Conservation (phyloP, 352 stramenopile genomes). For the Phytophthora litchii region DNA sequence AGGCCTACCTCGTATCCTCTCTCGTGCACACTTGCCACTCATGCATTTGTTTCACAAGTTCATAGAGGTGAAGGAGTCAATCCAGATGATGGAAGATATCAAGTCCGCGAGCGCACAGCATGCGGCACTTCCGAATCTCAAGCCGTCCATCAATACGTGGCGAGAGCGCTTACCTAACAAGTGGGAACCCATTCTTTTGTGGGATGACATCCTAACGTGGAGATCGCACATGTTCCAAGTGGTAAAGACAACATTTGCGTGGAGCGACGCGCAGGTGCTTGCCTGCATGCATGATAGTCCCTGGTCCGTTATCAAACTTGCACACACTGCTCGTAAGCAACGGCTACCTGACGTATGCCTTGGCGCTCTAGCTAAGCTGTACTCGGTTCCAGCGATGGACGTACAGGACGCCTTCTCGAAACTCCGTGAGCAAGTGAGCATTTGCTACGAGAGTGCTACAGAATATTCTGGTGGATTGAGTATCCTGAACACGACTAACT, state of each 20-base stretch:
- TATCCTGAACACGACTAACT: conserved; percentile 94
- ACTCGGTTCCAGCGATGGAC: conserved; percentile 91
- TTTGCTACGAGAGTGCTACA: conserved; percentile 90
- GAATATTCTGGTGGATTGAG: conserved; percentile 89
- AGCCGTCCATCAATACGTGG: conserved; percentile 93
- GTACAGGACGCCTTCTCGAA: conserved; percentile 94
- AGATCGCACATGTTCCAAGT: conserved; percentile 93
- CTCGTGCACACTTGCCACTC: conserved; percentile 76
- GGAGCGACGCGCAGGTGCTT: conserved; percentile 89
- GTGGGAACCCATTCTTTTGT: conserved; percentile 92
- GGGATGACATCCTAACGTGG: conserved; percentile 95
- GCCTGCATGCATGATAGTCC: conserved; percentile 92
- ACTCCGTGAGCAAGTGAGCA: conserved; percentile 92
- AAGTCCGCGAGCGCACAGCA: conserved; percentile 82
- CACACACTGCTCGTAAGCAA: conserved; percentile 91
- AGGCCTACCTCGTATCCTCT: conserved; percentile 80
- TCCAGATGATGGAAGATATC: conserved; percentile 91
- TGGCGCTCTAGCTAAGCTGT: conserved; percentile 85
- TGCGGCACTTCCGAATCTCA: conserved; percentile 87
- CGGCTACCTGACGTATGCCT: conserved; percentile 88
- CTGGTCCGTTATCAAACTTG: conserved; percentile 93
- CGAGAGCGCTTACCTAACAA: conserved; percentile 93
- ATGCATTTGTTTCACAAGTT: conserved; percentile 93
- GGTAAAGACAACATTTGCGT: conserved; percentile 88
- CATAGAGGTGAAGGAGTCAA: conserved; percentile 92